Base-by-base conservation (phyloP, 2,329 filamentous ascomycete species). In the Arthroderma sp. region DNA sequence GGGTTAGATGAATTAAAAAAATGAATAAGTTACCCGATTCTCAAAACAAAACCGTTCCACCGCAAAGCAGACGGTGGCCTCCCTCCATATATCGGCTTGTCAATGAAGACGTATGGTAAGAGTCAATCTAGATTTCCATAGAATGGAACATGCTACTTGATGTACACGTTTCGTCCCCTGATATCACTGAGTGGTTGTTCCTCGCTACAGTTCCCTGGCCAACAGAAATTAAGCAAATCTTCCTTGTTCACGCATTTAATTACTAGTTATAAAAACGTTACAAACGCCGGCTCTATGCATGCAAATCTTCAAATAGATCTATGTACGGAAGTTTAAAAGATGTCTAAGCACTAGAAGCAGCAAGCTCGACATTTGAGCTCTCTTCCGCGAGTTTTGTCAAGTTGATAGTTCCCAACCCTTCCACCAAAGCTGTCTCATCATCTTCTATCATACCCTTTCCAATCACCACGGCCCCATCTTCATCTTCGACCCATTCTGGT, bases 401-500 rank as follows among this genome's bases (percentile, higher is more conserved):
- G 37, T 54, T 53, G 25, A 63, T 39, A 7, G 59, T 57, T 9
- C 62, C 62, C 41, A 62, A 13, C 15, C 62, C 62, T 33, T 63
- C 61, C 39, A 63, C 62, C 31, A 62, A 55, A 35, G 61, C 60
- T 3, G 58, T 62, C 35, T 62, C 62, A 52, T 63, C 63, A 35
- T 60, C 58, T 38, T 62, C 62, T 35, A 63, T 60, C 49, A 62
- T 60, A 13, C 64, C 64, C 21, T 51, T 57, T 41, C 74, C 73
- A 56, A 73, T 66, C 28, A 74, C 62, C 38, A 71, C 63, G 53
- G 74, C 71, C 58, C 75, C 70, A 1, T 66, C 69, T 37, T 71
- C 67, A 11, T 64, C 60, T 43, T 74, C 59, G 66, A 66, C 66
- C 74, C 74, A 76, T 51, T 70, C 68, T 0, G 77, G 79, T 3